Percentiles rank a stretch among this genome's conserved stretches.
phyloP scores from a whole-genome alignment of 164 flowering plant genomes.

The Nymphaea thermarum region DNA sequence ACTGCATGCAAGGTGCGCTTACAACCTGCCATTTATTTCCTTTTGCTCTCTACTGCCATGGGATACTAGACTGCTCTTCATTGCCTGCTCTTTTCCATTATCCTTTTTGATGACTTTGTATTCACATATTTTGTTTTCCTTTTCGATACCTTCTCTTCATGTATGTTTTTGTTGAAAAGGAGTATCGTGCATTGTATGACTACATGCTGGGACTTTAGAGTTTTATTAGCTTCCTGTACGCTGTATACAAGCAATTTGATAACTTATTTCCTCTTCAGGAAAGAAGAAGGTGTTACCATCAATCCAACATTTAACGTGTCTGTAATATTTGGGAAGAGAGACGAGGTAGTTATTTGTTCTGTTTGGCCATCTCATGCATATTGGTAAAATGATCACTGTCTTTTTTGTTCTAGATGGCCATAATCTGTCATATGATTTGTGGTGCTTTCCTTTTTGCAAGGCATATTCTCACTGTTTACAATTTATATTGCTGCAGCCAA shows the following conservation, averaged over 20 bases:
- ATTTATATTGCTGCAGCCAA: slow-evolving; percentile 41
- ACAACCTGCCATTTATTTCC: not conserved
- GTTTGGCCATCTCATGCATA: not conserved
- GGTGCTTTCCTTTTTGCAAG: not conserved
- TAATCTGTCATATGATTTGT: not conserved
- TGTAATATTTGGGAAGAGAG: slow-evolving; percentile 77
- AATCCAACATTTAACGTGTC: slow-evolving; percentile 62
- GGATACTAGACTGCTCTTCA: not conserved
- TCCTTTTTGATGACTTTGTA: not conserved
- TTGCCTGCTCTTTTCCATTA: not conserved
- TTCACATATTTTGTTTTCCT: too few relatives aligned
- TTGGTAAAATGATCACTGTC: not conserved
- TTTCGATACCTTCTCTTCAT: too few relatives aligned
- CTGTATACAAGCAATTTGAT: not conserved
- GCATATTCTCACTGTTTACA: too few relatives aligned
- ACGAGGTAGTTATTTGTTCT: slow-evolving; percentile 47
- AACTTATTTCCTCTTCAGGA: slow-evolving; percentile 28
- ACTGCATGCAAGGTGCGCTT: slow-evolving; percentile 63
- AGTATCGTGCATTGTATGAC: too few relatives aligned
- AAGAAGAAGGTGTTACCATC: slow-evolving; percentile 63
- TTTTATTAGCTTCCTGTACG: too few relatives aligned
- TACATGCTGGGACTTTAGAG: too few relatives aligned
- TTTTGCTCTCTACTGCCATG: not conserved
- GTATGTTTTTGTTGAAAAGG: too few relatives aligned
- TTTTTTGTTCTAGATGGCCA: not conserved